Evolutionary conservation across 768 basidiomycete species (phyloP).

Genomic region (Termitomyces sp.): DNA sequence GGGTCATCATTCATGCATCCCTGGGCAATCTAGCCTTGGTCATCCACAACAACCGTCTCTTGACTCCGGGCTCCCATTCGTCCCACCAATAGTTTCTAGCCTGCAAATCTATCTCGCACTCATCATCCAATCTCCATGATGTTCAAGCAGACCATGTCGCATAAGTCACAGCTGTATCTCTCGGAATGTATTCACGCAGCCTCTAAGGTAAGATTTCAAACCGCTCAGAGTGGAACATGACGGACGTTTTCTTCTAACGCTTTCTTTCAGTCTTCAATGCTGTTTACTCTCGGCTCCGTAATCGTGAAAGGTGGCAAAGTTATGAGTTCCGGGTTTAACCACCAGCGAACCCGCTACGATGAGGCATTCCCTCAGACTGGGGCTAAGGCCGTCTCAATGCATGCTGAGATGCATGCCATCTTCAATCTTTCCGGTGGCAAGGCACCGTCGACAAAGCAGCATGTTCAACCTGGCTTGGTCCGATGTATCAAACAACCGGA

Average conservation of each 20-base stretch:
- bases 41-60: too few species aligned
- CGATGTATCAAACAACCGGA: constrained; percentile 7
- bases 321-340: constrained; percentile 49
- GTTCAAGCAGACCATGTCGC: background rate
- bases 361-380: constrained; percentile 31
- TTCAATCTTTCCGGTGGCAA: constrained; percentile 45
- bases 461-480: constrained; percentile 34
- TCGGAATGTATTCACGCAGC: background rate
- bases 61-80: too few species aligned
- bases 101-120: background rate
- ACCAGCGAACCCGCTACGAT: constrained; percentile 51
- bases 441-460: constrained; percentile 50
- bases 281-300: constrained; percentile 8
- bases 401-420: constrained; percentile 60
- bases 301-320: constrained; percentile 53
- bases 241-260: background rate
- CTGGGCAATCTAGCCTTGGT: too few species aligned
- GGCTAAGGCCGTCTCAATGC: constrained; percentile 42
- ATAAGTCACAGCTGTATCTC: constrained; percentile 5
- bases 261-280: constrained; percentile 6
- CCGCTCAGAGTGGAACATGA: background rate
- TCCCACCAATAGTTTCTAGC: background rate
- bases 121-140: background rate
- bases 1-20: too few species aligned
- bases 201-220: background rate